Evolutionary conservation across 108 stramenopile species (phyloP).

Genomic region (Aurantiochytrium sp.): DNA sequence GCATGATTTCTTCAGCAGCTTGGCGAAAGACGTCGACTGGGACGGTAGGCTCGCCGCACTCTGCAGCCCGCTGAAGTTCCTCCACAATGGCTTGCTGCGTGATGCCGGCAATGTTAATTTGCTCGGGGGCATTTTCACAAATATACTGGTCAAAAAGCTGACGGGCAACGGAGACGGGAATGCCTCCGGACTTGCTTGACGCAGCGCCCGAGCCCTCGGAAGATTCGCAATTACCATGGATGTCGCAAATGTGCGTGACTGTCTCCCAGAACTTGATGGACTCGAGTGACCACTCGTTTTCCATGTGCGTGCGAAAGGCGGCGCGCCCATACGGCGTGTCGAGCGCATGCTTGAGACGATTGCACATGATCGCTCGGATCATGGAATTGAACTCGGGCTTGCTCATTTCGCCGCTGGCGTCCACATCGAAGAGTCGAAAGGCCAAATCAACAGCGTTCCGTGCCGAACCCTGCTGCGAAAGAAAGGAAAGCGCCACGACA

Average conservation of each 20-base stretch:
- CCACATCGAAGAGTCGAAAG: neutral
- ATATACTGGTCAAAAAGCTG: slow-evolving; percentile 10
- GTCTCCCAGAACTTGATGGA: neutral
- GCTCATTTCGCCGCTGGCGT: neutral
- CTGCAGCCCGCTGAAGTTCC: neutral
- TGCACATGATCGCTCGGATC: neutral
- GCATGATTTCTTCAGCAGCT: neutral
- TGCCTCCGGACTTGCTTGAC: neutral
- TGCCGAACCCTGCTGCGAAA: neutral
- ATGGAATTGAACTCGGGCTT: neutral
- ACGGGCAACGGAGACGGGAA: neutral
- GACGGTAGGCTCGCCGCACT: neutral
- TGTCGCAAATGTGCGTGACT: neutral
- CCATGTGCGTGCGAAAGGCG: neutral
- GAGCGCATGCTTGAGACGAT: neutral
- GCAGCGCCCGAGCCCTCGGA: neutral
- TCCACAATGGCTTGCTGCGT: neutral
- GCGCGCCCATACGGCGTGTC: neutral
- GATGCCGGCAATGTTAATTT: neutral
- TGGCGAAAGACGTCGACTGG: neutral
- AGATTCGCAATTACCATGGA: neutral
- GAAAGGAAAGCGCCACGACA: neutral
- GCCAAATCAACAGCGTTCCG: neutral
- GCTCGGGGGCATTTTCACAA: neutral
- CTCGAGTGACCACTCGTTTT: neutral